Conservation (phyloP, 1,139 yeast species). For the Blastobotrys aristatus region DNA sequence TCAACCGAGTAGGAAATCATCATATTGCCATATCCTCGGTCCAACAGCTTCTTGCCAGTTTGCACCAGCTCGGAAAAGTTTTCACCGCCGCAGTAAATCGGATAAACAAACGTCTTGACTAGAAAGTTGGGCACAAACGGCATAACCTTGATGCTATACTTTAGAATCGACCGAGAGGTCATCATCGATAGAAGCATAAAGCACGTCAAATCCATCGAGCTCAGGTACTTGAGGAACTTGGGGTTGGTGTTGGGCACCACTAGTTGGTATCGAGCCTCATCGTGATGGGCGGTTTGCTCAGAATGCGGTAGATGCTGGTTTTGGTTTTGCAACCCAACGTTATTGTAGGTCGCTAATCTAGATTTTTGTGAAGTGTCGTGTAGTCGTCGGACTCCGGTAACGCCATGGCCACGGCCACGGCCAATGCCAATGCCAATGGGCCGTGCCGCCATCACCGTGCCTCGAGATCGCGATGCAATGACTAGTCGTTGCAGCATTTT, state of each 20-base stretch:
- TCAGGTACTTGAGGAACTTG: conserved; percentile 23
- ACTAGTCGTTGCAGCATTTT: neutral
- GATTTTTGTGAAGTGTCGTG: conserved; percentile 5
- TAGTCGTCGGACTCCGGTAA: too few relatives aligned
- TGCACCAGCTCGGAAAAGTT: conserved; percentile 59
- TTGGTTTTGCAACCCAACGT: neutral
- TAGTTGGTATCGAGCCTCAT: conserved; percentile 6
- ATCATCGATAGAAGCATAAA: conserved; percentile 32
- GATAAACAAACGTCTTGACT: conserved; percentile 69
- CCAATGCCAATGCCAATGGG: too few relatives aligned
- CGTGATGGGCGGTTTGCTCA: neutral
- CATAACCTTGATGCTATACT: conserved; percentile 32
- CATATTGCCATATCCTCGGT: conserved; percentile 84
- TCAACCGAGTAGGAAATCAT: conserved; percentile 92
- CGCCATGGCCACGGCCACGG: too few relatives aligned
- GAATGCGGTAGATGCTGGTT: neutral
- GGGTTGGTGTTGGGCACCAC: conserved; percentile 16
- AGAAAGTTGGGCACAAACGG: conserved; percentile 58
- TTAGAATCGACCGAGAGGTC: conserved; percentile 33
- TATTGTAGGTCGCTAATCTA: conserved; percentile 1
- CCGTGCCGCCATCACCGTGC: neutral
- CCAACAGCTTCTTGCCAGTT: conserved; percentile 62
- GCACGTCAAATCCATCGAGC: conserved; percentile 25
- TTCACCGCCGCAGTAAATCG: conserved; percentile 90
- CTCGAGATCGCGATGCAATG: neutral